These are phyloP conservation scores for Fusarium stilboides DNA, from an alignment of 2,329 filamentous ascomycete genomes.

Conservation along the genomic window DNA sequence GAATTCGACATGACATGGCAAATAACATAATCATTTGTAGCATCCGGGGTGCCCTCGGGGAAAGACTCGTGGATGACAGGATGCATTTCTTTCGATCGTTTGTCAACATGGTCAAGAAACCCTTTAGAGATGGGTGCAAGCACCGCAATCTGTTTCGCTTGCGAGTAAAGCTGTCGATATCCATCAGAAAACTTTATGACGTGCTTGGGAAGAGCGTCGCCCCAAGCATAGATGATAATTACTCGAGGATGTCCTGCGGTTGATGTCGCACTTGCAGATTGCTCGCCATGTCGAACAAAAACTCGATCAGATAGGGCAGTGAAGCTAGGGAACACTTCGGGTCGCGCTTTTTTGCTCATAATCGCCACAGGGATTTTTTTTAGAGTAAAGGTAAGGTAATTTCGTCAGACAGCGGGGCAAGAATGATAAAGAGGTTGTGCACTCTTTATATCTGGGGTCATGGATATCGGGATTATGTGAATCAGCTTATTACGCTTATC, in stretches of 20 bases:
- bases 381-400: no score
- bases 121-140: not conserved
- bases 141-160: not conserved
- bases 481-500: no score
- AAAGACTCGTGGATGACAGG: conserved; percentile 6
- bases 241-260: not conserved
- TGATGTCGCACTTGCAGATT: accelerated
- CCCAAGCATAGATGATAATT: conserved; percentile 24
- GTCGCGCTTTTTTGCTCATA: not conserved
- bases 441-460: no score
- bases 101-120: not conserved
- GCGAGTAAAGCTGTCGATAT: not conserved
- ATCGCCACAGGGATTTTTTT: no score
- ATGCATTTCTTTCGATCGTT: conserved; percentile 12
- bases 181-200: conserved; percentile 6
- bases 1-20: conserved; percentile 13
- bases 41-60: accelerated
- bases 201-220: conserved; percentile 13
- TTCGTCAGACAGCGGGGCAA: no score
- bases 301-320: not conserved
- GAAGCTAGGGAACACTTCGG: not conserved
- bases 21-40: accelerated
- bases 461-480: no score
- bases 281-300: not conserved
- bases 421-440: no score